A percentile compares a stretch with the other conserved stretches of the same genome.
These are phyloP conservation scores for Teratosphaeria zuluensis DNA, from an alignment of 2,329 filamentous ascomycete species.

Conservation along the genomic window DNA sequence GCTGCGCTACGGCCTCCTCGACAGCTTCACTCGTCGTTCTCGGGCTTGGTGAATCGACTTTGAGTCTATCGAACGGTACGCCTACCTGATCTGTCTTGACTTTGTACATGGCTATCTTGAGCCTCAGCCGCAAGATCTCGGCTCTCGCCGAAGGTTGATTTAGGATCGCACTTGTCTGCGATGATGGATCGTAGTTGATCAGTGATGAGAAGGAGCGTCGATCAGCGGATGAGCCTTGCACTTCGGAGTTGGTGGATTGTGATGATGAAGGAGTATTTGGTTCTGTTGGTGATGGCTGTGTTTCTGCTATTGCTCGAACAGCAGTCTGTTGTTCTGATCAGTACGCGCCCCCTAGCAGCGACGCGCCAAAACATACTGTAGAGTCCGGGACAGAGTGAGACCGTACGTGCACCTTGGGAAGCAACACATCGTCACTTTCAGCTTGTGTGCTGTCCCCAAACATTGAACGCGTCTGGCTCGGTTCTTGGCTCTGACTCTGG, in stretches of 20 bases:
- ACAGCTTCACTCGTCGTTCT: slow-evolving; percentile 8
- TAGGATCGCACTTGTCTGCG: slow-evolving; percentile 18
- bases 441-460: background rate
- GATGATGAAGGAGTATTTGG: slow-evolving; percentile 18
- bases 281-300: slow-evolving; percentile 14
- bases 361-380: background rate
- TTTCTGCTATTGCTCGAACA: slow-evolving; percentile 7
- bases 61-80: slow-evolving; percentile 42
- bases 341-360: background rate
- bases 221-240: slow-evolving; percentile 20
- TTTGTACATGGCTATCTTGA: slow-evolving; percentile 65
- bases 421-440: background rate
- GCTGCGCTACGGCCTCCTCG: slow-evolving; percentile 18
- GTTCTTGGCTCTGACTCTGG: background rate
- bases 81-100: slow-evolving; percentile 61
- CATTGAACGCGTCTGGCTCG: background rate
- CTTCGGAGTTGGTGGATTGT: slow-evolving; percentile 11
- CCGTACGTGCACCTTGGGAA: background rate
- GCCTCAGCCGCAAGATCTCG: slow-evolving; percentile 56
- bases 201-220: slow-evolving; percentile 38
- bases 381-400: background rate
- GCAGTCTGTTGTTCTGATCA: background rate
- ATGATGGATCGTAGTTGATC: slow-evolving; percentile 38
- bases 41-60: background rate
- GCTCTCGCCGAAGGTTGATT: slow-evolving; percentile 28